Percentiles rank a stretch among this genome's conserved stretches.
Conservation (phyloP, 2,329 filamentous ascomycete genomes). For the Ophiostoma novo-ulmi region DNA sequence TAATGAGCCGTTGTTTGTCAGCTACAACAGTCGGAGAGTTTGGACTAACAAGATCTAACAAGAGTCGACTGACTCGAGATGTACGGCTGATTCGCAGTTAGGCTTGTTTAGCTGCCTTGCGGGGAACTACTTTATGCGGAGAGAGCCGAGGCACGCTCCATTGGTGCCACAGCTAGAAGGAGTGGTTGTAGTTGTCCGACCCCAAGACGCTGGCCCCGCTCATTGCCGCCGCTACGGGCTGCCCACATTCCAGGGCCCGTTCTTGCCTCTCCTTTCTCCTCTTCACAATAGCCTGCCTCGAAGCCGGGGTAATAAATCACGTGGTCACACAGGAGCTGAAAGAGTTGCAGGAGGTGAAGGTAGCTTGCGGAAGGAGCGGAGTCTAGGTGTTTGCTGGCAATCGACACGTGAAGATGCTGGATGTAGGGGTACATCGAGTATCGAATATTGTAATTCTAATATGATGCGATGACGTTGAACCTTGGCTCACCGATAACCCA, state of each 20-base stretch:
- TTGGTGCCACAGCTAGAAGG: too few species aligned
- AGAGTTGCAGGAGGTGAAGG: not conserved
- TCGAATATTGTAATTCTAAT: too few species aligned
- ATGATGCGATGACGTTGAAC: not conserved
- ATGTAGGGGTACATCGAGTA: too few species aligned
- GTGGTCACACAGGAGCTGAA: not conserved
- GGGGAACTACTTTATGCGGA: not conserved
- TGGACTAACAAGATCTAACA: not conserved
- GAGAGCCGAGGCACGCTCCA: not conserved
- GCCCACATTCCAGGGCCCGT: not conserved
- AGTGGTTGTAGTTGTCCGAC: not conserved
- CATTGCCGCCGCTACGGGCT: conserved; percentile 13
- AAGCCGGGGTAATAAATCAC: conserved; percentile 6
- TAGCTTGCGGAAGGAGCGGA: too few species aligned
- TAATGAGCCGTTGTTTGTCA: not conserved
- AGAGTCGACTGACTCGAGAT: not conserved
- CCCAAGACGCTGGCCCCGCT: not conserved
- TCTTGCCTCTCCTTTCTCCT: not conserved
- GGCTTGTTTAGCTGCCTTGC: not conserved
- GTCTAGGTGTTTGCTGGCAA: too few species aligned
- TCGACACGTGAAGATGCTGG: too few species aligned
- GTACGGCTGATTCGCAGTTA: not conserved
- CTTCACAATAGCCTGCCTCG: not conserved
- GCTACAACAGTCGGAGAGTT: not conserved
- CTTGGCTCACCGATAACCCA: not conserved